A percentile compares a stretch with the other conserved stretches of the same genome.
Conservation (phyloP, 1,284 basidiomycete genomes). For the Irpex sp. region DNA sequence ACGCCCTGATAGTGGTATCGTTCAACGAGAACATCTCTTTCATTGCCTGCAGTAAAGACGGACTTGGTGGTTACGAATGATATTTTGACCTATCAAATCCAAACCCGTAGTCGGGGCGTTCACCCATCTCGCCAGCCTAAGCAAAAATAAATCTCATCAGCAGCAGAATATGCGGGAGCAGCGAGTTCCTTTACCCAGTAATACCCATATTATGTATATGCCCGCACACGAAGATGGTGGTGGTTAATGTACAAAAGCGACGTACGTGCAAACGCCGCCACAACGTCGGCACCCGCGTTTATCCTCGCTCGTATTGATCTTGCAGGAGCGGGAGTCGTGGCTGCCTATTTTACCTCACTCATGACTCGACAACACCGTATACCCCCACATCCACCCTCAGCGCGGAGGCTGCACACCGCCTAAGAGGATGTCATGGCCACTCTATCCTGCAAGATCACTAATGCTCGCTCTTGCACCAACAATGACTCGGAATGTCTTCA, state of each 20-base stretch:
- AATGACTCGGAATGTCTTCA: no score
- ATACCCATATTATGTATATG: conserved; percentile 10
- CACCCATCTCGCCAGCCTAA: conserved; percentile 71
- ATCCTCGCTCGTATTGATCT: background rate
- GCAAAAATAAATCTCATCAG: background rate
- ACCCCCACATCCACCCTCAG: conserved; percentile 7
- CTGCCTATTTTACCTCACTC: background rate
- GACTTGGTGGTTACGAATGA: conserved; percentile 67
- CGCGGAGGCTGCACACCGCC: conserved; percentile 1
- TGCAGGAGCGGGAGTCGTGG: background rate
- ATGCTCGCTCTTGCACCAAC: background rate
- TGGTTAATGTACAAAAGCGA: background rate
- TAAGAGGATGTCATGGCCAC: conserved; percentile 13
- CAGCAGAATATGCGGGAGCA: background rate
- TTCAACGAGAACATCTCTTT: conserved; percentile 3
- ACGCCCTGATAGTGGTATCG: conserved; percentile 40
- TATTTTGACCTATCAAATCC: conserved; percentile 64
- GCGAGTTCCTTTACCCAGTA: conserved; percentile 16
- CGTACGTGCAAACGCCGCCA: background rate
- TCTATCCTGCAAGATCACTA: background rate
- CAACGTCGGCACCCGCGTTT: background rate
- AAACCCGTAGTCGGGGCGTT: conserved; percentile 72
- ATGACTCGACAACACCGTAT: conserved; percentile 11
- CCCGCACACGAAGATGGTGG: background rate
- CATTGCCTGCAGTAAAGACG: conserved; percentile 18